phyloP scores from a whole-genome alignment of 176 grass and related monocot genomes.

The Pontederia crassipes region DNA sequence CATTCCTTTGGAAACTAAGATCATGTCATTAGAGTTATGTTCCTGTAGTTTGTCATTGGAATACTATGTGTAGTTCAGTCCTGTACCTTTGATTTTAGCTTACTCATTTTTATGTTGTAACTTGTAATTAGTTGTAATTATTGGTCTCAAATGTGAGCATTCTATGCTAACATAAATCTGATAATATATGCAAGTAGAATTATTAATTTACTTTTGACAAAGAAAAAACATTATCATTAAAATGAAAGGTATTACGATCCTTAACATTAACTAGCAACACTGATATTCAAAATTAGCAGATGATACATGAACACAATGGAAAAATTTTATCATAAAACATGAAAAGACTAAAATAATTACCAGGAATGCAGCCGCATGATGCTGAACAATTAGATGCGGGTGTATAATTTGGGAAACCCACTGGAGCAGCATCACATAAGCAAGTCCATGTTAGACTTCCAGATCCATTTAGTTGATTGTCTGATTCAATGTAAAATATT shows the following conservation, averaged over 20 bases:
- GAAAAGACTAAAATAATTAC: conserved; percentile 22
- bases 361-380: conserved; percentile 59
- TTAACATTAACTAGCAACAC: not conserved
- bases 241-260: not conserved
- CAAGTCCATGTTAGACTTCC: conserved; percentile 53
- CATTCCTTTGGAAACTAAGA: too few species aligned
- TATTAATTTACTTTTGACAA: too few species aligned
- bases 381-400: conserved; percentile 53
- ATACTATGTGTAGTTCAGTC: too few species aligned
- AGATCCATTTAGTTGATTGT: not conserved
- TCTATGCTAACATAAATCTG: too few species aligned
- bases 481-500: not conserved
- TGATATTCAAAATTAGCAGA: not conserved
- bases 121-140: too few species aligned
- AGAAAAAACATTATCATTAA: not conserved
- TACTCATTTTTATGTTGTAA: too few species aligned
- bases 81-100: too few species aligned
- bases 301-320: not conserved
- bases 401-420: conserved; percentile 24
- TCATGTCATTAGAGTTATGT: too few species aligned
- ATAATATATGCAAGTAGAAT: too few species aligned
- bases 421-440: conserved; percentile 42
- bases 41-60: too few species aligned
- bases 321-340: not conserved
- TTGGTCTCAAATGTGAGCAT: too few species aligned